Conservation (phyloP, 495 filamentous ascomycete species). For the Penicillium samsonianum region DNA sequence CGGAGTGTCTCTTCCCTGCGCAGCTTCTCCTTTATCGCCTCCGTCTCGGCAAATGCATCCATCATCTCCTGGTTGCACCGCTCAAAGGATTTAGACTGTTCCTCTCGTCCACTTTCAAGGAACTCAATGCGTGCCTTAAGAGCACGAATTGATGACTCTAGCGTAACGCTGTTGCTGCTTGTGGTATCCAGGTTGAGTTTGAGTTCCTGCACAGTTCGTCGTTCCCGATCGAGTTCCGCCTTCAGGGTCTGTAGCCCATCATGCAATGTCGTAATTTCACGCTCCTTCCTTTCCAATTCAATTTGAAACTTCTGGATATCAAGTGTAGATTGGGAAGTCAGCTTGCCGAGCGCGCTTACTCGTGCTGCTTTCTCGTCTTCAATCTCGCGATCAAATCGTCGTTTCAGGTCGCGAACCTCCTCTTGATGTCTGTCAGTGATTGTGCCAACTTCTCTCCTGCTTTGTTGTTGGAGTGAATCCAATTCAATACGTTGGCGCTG, state of each 20-base stretch:
- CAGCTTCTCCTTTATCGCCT: slow-evolving; percentile 75
- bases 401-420: slow-evolving; percentile 49
- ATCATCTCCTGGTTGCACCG: slow-evolving; percentile 74
- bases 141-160: slow-evolving; percentile 74
- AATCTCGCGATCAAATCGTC: slow-evolving; percentile 56
- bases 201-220: slow-evolving; percentile 53
- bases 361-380: slow-evolving; percentile 63
- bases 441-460: slow-evolving; percentile 42
- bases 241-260: slow-evolving; percentile 54
- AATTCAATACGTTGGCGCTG: slow-evolving; percentile 50
- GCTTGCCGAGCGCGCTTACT: slow-evolving; percentile 63
- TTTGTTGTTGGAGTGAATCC: slow-evolving; percentile 43
- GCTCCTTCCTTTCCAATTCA: slow-evolving; percentile 62
- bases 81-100: slow-evolving; percentile 77
- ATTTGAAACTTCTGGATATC: slow-evolving; percentile 65
- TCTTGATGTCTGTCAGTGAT: slow-evolving; percentile 49
- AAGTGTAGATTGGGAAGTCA: slow-evolving; percentile 59
- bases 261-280: slow-evolving; percentile 57
- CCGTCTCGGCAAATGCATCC: slow-evolving; percentile 68
- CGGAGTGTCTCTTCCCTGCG: slow-evolving; percentile 88
- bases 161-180: slow-evolving; percentile 58
- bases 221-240: slow-evolving; percentile 64
- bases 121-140: slow-evolving; percentile 80
- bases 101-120: slow-evolving; percentile 82
- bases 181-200: slow-evolving; percentile 64